Evolutionary conservation across 1,139 yeast species (phyloP), one percentile per base, ranked within the genome.

Genomic region (Starmera stellimalicola): DNA sequence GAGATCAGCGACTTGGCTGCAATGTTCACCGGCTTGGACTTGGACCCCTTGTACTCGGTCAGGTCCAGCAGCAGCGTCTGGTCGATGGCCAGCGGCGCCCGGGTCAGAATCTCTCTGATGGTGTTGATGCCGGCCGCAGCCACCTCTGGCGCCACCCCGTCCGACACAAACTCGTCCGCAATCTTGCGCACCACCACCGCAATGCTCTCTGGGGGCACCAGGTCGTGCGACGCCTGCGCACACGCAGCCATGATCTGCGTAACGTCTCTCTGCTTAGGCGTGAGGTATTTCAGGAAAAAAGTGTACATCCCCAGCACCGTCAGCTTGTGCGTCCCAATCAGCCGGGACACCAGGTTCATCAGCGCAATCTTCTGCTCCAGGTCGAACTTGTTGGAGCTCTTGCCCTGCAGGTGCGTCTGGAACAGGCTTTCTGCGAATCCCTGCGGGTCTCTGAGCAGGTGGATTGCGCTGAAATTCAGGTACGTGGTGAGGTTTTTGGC

Each of bases 121-220:
- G 97, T 84, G 57, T 91, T 91, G 43, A 91, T 68, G 50, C 99
- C 99, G 4, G 97, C 97, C 33, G 96, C 87, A 10, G 97, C 96
- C 36, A 88, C 98, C 60, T 91, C 96, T 17, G 95, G 79, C 9
- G 97, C 87, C 26, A 91, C 98, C 65, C 98, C 98, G 54, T 91
- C 97, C 48, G 95, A 83, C 30, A 91, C 96, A 52, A 91, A 91
- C 59, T 93, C 98, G 59, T 91, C 94, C 3, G 98, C 97, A 48
- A 91, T 78, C 55, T 88, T 91, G 39, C 95, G 73, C 8, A 91
- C 79, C 44, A 91, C 75, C 32, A 81, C 77, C 32, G 71, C 64
- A 37, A 91, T 73, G 11, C 77, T 74, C 55, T 93, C 98, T 2
- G 98, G 98, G 22, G 99, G 98, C 7, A 91, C 95, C 51, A 88